Conservation (phyloP, 129 eudicot genomes). For the Tagetes erecta region DNA sequence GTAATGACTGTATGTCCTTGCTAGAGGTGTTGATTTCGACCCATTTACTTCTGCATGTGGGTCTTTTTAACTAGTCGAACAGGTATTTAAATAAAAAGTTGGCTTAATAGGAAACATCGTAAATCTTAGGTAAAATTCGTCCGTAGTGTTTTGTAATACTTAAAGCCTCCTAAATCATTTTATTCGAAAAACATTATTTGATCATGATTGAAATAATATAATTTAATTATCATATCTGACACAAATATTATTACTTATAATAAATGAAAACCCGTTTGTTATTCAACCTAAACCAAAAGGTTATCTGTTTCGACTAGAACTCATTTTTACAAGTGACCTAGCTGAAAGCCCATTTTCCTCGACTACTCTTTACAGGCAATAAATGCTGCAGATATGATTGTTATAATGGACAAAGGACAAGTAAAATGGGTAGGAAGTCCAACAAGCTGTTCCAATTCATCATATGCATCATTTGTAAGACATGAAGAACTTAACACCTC, state of each 20-base stretch:
- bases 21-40: not conserved
- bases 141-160: not conserved
- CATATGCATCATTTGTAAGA: conserved; percentile 42
- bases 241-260: not conserved
- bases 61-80: not conserved
- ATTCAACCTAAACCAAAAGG: not conserved
- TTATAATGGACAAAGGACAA: conserved; percentile 80
- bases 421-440: conserved; percentile 88
- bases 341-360: not conserved
- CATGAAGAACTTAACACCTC: conserved; percentile 38
- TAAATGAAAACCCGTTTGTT: not conserved
- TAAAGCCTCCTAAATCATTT: not conserved
- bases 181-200: not conserved
- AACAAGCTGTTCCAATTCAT: conserved; percentile 41
- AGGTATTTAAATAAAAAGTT: not conserved
- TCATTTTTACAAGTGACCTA: not conserved
- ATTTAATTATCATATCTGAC: not conserved
- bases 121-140: conserved; percentile 14
- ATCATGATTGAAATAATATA: not conserved
- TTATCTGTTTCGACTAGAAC: not conserved
- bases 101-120: not conserved
- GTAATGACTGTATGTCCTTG: conserved; percentile 33
- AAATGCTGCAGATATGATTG: conserved; percentile 68
- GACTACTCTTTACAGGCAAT: conserved; percentile 62
- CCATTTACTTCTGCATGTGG: not conserved